Conservation (phyloP, 2,329 filamentous ascomycete genomes). For the Aspergillus latus region DNA sequence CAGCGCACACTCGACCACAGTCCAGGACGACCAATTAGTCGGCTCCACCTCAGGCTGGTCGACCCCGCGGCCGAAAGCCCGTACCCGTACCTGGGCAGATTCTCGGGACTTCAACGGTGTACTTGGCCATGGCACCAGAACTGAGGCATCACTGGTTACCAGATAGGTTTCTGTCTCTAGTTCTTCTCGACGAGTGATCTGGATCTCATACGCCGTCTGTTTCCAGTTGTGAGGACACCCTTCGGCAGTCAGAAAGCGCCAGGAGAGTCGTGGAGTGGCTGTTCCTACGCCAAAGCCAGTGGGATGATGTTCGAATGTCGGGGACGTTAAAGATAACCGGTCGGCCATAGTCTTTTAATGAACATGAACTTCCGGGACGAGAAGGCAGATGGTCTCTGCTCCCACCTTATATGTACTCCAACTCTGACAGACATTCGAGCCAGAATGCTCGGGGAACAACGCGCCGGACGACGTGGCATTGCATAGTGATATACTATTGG, state of each 20-base stretch:
- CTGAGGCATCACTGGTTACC: background rate
- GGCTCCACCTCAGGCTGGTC: background rate
- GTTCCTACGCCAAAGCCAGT: slow-evolving; percentile 27
- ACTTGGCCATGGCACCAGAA: slow-evolving; percentile 5
- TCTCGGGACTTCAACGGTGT: slow-evolving; percentile 1
- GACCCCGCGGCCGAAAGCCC: background rate
- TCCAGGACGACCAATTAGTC: slow-evolving; percentile 7
- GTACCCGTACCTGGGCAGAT: slow-evolving; percentile 3
- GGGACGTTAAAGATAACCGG: background rate
- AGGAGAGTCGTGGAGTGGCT: slow-evolving; percentile 28
- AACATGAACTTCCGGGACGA: no score
- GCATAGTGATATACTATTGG: background rate
- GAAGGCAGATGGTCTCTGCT: background rate
- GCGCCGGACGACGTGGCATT: background rate
- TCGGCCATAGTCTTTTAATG: background rate
- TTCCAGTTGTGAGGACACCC: slow-evolving; percentile 22
- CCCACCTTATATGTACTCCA: background rate
- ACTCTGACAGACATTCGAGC: background rate
- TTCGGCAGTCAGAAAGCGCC: slow-evolving; percentile 22
- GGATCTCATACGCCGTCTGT: slow-evolving; percentile 30
- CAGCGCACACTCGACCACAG: background rate
- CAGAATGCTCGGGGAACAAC: background rate
- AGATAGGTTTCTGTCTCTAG: background rate
- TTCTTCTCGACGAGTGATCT: slow-evolving; percentile 1
- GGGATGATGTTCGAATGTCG: slow-evolving; percentile 6